Conservation (phyloP, 1,284 basidiomycete genomes). For the Ganoderma multipileum region DNA sequence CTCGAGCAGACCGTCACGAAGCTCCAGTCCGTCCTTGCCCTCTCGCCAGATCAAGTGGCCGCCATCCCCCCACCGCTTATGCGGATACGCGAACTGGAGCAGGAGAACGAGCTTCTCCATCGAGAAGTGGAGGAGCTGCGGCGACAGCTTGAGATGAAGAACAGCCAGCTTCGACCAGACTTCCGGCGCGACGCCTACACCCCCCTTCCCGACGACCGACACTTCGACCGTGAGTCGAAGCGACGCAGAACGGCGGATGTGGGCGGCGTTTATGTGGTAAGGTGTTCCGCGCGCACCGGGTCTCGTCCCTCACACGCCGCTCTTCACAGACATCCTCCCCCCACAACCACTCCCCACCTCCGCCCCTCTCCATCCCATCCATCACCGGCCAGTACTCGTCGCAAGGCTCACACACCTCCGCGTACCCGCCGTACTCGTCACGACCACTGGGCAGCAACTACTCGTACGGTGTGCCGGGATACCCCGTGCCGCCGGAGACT, state of each 20-base stretch:
- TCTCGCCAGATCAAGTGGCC: conserved; percentile 72
- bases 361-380: conserved; percentile 64
- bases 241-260: conserved; percentile 56
- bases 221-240: conserved; percentile 68
- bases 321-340: conserved; percentile 13
- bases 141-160: conserved; percentile 53
- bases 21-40: conserved; percentile 73
- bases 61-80: conserved; percentile 71
- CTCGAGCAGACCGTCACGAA: conserved; percentile 84
- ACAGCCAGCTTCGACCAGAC: conserved; percentile 40
- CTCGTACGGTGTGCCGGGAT: conserved; percentile 40
- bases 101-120: conserved; percentile 70
- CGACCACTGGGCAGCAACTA: conserved; percentile 47
- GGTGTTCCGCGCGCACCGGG: conserved; percentile 17
- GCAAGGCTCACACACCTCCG: not conserved
- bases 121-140: conserved; percentile 76
- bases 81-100: conserved; percentile 78
- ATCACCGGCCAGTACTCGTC: conserved; percentile 40
- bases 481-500: conserved; percentile 65
- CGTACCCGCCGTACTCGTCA: conserved; percentile 18
- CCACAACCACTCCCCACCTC: conserved; percentile 52
- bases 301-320: conserved; percentile 3
- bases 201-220: conserved; percentile 34
- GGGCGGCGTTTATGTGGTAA: conserved; percentile 66
- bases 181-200: conserved; percentile 24